Evolutionary conservation across 257 asterid species (phyloP).

Genomic region (Dorcoceras hygrometricum): DNA sequence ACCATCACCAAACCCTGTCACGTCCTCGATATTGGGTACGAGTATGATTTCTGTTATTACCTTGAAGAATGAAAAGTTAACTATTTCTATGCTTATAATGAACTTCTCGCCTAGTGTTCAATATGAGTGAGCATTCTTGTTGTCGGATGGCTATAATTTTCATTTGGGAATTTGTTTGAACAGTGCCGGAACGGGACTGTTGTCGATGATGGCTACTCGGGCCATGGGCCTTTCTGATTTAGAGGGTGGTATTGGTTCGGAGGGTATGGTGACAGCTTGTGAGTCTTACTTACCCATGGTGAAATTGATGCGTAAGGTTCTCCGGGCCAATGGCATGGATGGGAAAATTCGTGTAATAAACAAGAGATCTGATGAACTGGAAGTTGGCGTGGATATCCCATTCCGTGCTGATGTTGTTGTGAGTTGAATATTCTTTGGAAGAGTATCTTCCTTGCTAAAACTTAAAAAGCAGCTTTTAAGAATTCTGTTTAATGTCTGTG

Average conservation of each 20-base stretch:
- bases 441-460: neutral
- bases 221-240: slow-evolving; percentile 57
- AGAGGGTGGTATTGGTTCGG: slow-evolving; percentile 27
- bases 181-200: slow-evolving; percentile 93
- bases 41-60: neutral
- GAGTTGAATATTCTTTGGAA: slow-evolving; percentile 30
- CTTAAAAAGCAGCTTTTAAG: slow-evolving; percentile 8
- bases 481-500: slow-evolving; percentile 7
- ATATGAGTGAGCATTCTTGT: slow-evolving; percentile 4
- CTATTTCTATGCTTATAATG: slow-evolving; percentile 12
- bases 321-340: slow-evolving; percentile 64
- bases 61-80: neutral
- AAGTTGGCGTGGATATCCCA: slow-evolving; percentile 69
- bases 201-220: slow-evolving; percentile 91
- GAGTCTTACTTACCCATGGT: slow-evolving; percentile 98
- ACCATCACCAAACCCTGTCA: slow-evolving; percentile 76
- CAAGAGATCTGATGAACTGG: slow-evolving; percentile 92
- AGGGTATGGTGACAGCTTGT: slow-evolving; percentile 78
- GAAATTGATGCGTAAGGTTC: slow-evolving; percentile 74
- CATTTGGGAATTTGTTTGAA: slow-evolving; percentile 23
- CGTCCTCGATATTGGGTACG: slow-evolving; percentile 94
- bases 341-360: slow-evolving; percentile 57
- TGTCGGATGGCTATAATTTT: slow-evolving; percentile 9
- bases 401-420: slow-evolving; percentile 88
- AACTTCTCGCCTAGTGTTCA: neutral